These are phyloP conservation scores for Aureobasidium sp. DNA, from an alignment of 2,329 filamentous ascomycete genomes.

Conservation along the genomic window DNA sequence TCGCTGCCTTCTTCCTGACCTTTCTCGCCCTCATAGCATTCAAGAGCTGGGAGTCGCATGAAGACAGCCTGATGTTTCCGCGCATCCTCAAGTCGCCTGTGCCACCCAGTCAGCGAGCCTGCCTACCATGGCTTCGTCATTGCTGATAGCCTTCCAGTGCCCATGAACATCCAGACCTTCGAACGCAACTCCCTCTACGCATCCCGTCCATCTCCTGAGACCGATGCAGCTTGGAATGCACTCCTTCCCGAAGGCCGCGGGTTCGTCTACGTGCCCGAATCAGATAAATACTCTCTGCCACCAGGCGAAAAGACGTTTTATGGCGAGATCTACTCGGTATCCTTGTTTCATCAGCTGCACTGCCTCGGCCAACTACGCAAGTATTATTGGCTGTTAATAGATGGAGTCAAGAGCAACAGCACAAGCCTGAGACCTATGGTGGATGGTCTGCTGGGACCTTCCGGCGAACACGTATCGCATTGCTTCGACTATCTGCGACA, in stretches of 20 bases:
- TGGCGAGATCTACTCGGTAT: slow-evolving; percentile 28
- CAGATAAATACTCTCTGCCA: slow-evolving; percentile 22
- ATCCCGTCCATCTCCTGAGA: slow-evolving; percentile 20
- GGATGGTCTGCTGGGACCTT: slow-evolving; percentile 14
- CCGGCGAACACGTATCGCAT: slow-evolving; percentile 24
- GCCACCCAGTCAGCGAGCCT: neutral
- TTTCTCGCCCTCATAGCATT: slow-evolving; percentile 1
- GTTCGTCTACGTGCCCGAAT: slow-evolving; percentile 27
- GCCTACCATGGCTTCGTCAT: neutral
- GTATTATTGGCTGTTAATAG: slow-evolving; percentile 24
- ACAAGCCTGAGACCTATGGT: slow-evolving; percentile 21
- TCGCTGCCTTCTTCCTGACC: neutral
- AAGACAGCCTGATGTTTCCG: neutral
- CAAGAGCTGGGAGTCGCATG: slow-evolving; percentile 2
- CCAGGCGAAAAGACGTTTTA: slow-evolving; percentile 23
- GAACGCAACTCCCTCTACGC: slow-evolving; percentile 24
- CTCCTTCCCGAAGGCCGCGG: slow-evolving; percentile 28
- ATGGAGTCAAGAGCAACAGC: slow-evolving; percentile 20
- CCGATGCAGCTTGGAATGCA: slow-evolving; percentile 26
- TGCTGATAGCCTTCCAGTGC: slow-evolving; percentile 16
- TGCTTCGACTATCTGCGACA: slow-evolving; percentile 28
- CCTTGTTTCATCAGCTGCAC: slow-evolving; percentile 32
- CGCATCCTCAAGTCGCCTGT: slow-evolving; percentile 3
- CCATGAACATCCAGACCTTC: slow-evolving; percentile 22
- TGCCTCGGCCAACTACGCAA: slow-evolving; percentile 29